Conservation (phyloP, 352 stramenopile genomes). For the Halophytophthora polymorphica region DNA sequence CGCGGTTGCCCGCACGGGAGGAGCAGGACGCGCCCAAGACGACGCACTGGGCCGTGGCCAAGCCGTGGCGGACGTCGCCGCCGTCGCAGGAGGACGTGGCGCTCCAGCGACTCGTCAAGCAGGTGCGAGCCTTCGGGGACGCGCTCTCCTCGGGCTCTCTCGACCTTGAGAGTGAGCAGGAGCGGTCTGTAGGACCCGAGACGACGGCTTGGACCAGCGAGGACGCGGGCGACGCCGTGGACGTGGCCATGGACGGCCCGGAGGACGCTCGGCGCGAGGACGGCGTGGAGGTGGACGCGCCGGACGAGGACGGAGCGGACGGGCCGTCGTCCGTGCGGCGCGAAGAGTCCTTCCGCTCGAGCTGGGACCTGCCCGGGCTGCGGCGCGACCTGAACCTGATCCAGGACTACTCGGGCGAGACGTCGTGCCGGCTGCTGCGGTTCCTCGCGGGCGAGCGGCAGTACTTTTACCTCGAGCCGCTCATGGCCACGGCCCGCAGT, state of each 20-base stretch:
- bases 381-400: slow-evolving; percentile 72
- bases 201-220: slow-evolving; percentile 16
- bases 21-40: background rate
- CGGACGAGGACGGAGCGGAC: slow-evolving; percentile 11
- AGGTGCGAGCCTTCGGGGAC: too few species aligned
- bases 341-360: slow-evolving; percentile 55
- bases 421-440: slow-evolving; percentile 51
- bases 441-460: slow-evolving; percentile 65
- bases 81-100: too few species aligned
- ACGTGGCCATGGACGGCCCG: background rate
- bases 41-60: slow-evolving; percentile 2
- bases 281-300: background rate
- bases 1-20: slow-evolving; percentile 6
- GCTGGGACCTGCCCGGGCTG: slow-evolving; percentile 53
- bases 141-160: too few species aligned
- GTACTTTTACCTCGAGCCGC: slow-evolving; percentile 75
- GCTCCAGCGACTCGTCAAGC: too few species aligned
- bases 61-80: too few species aligned
- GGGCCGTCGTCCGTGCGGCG: slow-evolving; percentile 16
- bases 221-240: slow-evolving; percentile 8
- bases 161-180: too few species aligned
- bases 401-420: slow-evolving; percentile 73
- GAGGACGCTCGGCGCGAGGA: slow-evolving; percentile 4
- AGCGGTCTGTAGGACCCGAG: background rate
- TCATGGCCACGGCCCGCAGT: slow-evolving; percentile 10